Percentiles rank a stretch among this genome's conserved stretches.
phyloP scores from a whole-genome alignment of 208 protist genomes.

The Leishmania braziliensis region DNA sequence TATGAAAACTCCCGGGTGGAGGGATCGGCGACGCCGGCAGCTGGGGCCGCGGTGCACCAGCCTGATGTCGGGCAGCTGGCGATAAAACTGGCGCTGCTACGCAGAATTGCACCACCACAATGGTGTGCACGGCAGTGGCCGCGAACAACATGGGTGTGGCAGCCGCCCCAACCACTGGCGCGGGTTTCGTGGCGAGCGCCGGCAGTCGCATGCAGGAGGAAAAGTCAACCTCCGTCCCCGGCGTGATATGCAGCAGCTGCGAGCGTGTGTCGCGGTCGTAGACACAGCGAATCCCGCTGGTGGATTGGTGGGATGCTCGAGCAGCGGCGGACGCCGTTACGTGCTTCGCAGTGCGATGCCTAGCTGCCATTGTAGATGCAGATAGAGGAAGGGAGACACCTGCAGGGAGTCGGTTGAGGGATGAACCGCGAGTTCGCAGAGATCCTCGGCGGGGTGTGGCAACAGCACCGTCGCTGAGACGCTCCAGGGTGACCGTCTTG shows the following conservation, averaged over 20 bases:
- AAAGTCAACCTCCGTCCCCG: constrained; percentile 55
- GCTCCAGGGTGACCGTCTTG: constrained; percentile 29
- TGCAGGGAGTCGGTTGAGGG: background rate
- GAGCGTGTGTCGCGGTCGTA: constrained; percentile 76
- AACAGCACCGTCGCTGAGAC: background rate
- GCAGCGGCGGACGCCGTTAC: background rate
- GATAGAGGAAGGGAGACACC: background rate
- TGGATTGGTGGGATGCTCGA: background rate
- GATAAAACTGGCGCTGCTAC: constrained; percentile 11
- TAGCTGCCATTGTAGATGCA: background rate
- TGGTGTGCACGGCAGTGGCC: constrained; percentile 1
- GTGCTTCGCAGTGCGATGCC: background rate
- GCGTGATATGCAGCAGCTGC: constrained; percentile 69
- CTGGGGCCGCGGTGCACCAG: background rate
- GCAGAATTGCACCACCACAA: constrained; percentile 71
- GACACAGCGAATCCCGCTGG: constrained; percentile 35
- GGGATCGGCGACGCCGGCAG: background rate
- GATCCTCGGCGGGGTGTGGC: background rate
- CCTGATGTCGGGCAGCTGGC: background rate
- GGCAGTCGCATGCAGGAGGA: constrained; percentile 28
- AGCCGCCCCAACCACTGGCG: background rate
- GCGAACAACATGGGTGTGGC: background rate
- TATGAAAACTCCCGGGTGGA: constrained; percentile 19
- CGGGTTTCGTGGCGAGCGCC: background rate
- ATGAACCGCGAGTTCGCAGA: background rate